These are phyloP conservation scores for Lactarius vividus DNA, from an alignment of 768 basidiomycete species.

Conservation along the genomic window DNA sequence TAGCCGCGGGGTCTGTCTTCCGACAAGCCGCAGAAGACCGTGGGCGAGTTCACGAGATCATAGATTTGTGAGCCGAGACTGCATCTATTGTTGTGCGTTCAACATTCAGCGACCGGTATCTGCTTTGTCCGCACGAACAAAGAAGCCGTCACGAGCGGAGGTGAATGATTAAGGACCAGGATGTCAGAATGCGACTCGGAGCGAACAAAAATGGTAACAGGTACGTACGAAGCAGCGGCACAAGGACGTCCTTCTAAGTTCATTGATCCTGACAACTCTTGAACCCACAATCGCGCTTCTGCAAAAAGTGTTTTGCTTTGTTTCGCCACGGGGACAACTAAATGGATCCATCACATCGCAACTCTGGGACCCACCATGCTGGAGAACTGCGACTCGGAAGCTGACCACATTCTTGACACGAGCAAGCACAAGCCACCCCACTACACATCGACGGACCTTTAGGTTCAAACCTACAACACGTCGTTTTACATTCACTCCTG, in stretches of 20 bases:
- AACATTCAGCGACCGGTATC: neutral
- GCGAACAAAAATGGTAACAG: neutral
- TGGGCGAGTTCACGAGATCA: neutral
- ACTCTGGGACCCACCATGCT: no score
- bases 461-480: no score
- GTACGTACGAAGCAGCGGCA: neutral
- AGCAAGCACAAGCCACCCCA: neutral
- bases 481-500: no score
- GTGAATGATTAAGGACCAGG: neutral
- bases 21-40: no score
- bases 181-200: neutral
- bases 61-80: neutral
- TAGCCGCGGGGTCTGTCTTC: neutral
- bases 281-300: neutral
- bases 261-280: neutral
- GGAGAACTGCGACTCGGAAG: neutral
- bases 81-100: neutral
- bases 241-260: neutral
- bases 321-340: neutral
- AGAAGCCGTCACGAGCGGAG: neutral
- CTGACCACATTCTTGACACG: neutral
- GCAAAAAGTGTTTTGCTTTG: no score
- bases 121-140: neutral
- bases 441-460: no score
- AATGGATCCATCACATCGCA: neutral